Evolutionary conservation across 106 monocot species (phyloP).

Genomic region (Platanthera guangdongensis): DNA sequence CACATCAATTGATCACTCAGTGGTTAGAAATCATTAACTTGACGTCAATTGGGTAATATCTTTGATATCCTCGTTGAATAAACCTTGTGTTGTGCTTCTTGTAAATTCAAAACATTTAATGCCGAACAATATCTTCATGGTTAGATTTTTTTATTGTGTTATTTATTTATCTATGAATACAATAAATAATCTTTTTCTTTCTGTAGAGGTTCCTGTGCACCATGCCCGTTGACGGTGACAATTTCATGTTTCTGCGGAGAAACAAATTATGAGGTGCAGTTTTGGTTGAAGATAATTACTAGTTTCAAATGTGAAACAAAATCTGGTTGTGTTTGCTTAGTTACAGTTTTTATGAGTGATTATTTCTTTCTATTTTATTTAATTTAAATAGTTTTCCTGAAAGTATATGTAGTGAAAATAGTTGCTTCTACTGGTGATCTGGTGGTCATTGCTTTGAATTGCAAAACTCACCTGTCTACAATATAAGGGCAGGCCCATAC

Average conservation of each 20-base stretch:
- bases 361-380: constrained; percentile 3
- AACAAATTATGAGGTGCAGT: constrained; percentile 74
- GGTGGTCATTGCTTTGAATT: no score
- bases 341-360: not conserved
- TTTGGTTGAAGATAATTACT: constrained; percentile 3
- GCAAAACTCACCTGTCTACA: no score
- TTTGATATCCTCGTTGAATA: not conserved
- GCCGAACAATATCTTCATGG: no score
- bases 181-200: not conserved
- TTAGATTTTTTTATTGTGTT: not conserved
- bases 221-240: constrained; percentile 85
- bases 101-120: not conserved
- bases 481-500: no score
- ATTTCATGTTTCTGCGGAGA: constrained; percentile 85
- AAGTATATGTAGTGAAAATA: not conserved
- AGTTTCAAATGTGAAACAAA: not conserved
- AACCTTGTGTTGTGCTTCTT: not conserved
- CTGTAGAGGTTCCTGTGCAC: constrained; percentile 79
- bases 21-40: not conserved
- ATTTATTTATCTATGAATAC: not conserved
- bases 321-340: not conserved
- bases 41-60: not conserved
- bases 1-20: no score
- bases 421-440: not conserved
- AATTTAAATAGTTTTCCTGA: not conserved